Evolutionary conservation across 768 basidiomycete genomes (phyloP), one percentile per base, ranked within the genome.

Genomic region (Psilocybe azurescens): DNA sequence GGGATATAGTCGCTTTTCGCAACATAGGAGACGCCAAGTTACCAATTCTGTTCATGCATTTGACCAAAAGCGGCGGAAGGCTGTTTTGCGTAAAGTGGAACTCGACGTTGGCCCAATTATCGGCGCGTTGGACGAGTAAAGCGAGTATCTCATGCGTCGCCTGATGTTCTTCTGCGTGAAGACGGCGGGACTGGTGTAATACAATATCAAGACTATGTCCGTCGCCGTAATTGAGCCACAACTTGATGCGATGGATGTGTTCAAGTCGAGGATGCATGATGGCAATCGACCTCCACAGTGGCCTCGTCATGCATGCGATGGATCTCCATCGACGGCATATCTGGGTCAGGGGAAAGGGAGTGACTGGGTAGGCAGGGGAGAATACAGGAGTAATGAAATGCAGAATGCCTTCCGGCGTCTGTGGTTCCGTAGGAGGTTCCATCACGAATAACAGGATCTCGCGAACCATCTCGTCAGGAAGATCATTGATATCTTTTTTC

Each of bases 301-400:
- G 11, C 3, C 59, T 53, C 3, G 60, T 36, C 20, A 59, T 38
- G 2, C 51, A 46, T 7, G 60, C 56, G 18, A 69, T 56, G 24
- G 32, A 3, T 8, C 66, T 58, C 68, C 68, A 69, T 18, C 32
- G 32, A 3, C 36, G 32, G 49, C 64, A 67, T 18, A 69, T 64
- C 33, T 67, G 65, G 14, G 61, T 60, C 8, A 69, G 60, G 13
- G 58, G 46, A 16, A 69, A 57, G 1, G 68, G 62, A 2, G 61
- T 56, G 20, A 30, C 30, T n/a, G 47, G 56, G 29, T 52, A 48
- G 28, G 39, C 39, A 9, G 33, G 20, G 3, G 64, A 65, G 11
- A 65, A 29, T 9, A 61, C 44, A 16, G 64, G 64, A 11, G 7
- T 44, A 13, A 44, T 44, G 5, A 44, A 5, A 14, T 13, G n/a